Conservation (phyloP, 805 yeast genomes). For the Yamadazyma philogaea region DNA sequence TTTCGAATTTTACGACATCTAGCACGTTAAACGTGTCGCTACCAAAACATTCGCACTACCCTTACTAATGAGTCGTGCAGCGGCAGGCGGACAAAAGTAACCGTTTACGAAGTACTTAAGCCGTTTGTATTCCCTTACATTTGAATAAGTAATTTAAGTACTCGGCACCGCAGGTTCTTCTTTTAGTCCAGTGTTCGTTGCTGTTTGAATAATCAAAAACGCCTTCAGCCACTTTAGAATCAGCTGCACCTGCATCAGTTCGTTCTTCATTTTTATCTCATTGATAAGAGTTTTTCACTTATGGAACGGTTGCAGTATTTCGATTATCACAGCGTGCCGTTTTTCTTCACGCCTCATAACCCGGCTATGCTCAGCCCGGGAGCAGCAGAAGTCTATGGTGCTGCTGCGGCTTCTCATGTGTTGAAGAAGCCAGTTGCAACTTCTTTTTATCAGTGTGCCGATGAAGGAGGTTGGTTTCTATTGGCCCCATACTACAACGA, state of each 20-base stretch:
- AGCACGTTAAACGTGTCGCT: too few species aligned
- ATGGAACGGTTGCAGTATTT: conserved; percentile 17
- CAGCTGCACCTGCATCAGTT: too few species aligned
- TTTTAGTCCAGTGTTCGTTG: too few species aligned
- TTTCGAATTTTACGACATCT: too few species aligned
- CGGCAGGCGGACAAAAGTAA: not conserved
- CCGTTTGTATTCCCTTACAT: not conserved
- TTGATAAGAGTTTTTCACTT: conserved; percentile 2
- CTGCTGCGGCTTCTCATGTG: not conserved
- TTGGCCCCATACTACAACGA: conserved; percentile 45
- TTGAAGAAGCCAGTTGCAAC: not conserved
- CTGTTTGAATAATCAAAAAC: too few species aligned
- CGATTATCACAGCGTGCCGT: conserved; percentile 17
- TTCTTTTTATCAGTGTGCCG: conserved; percentile 14
- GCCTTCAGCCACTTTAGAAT: too few species aligned
- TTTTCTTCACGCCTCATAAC: conserved; percentile 7
- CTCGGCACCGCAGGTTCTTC: too few species aligned
- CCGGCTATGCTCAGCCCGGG: not conserved
- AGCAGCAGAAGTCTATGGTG: not conserved
- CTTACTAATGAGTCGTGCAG: not conserved
- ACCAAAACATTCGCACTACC: too few species aligned
- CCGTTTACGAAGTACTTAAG: not conserved
- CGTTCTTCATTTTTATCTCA: not conserved
- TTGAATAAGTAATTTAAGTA: too few species aligned
- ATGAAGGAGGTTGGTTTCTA: conserved; percentile 44